Percentiles rank a stretch among this genome's conserved stretches.
Conservation (phyloP, 2,329 filamentous ascomycete genomes). For the Sarocladiaceae sp. region DNA sequence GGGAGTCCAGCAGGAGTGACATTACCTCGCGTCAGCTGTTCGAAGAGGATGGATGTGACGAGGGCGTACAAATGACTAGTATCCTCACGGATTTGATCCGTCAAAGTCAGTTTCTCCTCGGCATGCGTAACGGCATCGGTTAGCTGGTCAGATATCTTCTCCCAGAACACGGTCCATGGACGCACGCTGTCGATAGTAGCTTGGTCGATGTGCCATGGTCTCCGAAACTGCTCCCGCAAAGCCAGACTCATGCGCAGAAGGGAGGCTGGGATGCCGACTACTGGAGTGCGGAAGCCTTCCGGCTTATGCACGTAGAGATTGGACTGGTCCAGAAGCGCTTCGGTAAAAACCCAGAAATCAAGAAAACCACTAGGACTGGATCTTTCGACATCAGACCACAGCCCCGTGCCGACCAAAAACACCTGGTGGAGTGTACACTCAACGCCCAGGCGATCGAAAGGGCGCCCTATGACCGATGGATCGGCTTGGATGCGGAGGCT, state of each 20-base stretch:
- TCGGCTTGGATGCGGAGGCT: not conserved
- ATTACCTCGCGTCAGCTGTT: conserved; percentile 11
- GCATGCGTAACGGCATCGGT: not conserved
- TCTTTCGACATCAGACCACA: not conserved
- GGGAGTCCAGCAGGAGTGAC: not conserved
- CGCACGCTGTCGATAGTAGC: not conserved
- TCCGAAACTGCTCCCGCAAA: conserved; percentile 1
- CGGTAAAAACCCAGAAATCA: conserved; percentile 1
- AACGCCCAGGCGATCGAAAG: conserved; percentile 2
- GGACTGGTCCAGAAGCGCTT: conserved; percentile 5
- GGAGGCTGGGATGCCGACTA: conserved; percentile 2
- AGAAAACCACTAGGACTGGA: not conserved
- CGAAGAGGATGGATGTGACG: conserved; percentile 15
- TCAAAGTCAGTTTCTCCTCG: not conserved
- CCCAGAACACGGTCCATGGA: conserved; percentile 3
- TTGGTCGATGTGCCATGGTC: not conserved
- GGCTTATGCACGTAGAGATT: conserved; percentile 6
- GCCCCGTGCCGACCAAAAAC: not conserved
- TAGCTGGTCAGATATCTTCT: conserved; percentile 11
- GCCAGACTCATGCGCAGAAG: conserved; percentile 1
- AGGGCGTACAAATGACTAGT: conserved; percentile 15
- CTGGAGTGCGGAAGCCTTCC: conserved; percentile 1
- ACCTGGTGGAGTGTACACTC: conserved; percentile 1
- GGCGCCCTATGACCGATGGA: not conserved
- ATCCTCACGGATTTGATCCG: conserved; percentile 10